Base-by-base conservation (phyloP, 495 filamentous ascomycete species). In the Aspergillus olivimuriae region DNA sequence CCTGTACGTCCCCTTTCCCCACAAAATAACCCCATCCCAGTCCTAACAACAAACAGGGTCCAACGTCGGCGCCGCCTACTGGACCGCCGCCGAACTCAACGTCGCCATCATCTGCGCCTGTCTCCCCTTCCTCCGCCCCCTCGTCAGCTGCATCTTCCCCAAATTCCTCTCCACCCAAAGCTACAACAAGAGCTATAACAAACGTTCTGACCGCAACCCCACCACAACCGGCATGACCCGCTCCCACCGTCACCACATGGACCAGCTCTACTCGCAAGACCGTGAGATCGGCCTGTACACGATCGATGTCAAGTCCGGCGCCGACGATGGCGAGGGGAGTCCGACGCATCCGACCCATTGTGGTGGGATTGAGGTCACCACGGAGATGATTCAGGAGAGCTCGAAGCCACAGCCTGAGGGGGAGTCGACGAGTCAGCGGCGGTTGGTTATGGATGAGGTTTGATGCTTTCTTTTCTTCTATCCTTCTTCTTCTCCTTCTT, bases 31-130 rank as follows among this genome's bases (percentile, higher is more conserved):
- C 17, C 2, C 37, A 1, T 7, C 7, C 9, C 26, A 5, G 35
- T 39, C 1, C 8, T 14, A 28, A 48, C 24, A 28, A 28, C 5
- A 28, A 28, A 28, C 44, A 68, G 65, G 56, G 58, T 70, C 72
- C 48, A 79, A 78, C 52, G 70, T 78, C 22, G 68, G 61, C 32
- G 68, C 70, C 4, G 74, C 75, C 0, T 76, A 70, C 52, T 95
- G 87, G 88, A 88, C 84, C 14, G 84, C 83, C 18, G 78, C 94
- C 43, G 89, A 94, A 60, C 86, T 90, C 61, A 88, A 94, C 58
- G 73, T 76, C 10, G 77, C 87, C 19, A 90, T 94, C 51, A 82
- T 88, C 48, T 90, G 85, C 48, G 84, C 83, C 38, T 92, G 86
- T 52, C 80, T 94, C 16, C 89, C 89, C 11, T 89, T 84, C 16